Conservation (phyloP, 108 stramenopile genomes). For the Cyclotella distinguenda region DNA sequence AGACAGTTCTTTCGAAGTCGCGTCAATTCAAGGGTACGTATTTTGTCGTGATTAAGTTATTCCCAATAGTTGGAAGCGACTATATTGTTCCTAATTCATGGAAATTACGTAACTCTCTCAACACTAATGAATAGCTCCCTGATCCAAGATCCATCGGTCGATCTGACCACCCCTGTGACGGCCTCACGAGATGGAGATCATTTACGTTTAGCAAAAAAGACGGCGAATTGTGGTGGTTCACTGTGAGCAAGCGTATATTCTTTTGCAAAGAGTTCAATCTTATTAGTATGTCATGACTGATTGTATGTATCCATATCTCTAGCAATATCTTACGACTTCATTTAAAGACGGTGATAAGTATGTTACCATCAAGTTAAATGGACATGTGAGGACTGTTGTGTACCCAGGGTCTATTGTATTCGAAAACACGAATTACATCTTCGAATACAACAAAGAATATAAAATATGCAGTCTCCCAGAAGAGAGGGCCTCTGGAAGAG, state of each 20-base stretch:
- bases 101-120: too few species aligned
- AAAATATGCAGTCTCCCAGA: conserved; percentile 29
- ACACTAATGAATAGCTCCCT: conserved; percentile 38
- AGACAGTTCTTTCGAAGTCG: conserved; percentile 31
- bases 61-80: too few species aligned
- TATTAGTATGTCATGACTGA: not conserved
- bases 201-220: conserved; percentile 32
- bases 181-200: conserved; percentile 26
- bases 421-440: conserved; percentile 6
- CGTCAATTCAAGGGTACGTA: conserved; percentile 36
- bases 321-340: conserved; percentile 17
- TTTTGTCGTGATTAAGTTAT: not conserved
- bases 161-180: conserved; percentile 34
- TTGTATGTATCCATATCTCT: not conserved
- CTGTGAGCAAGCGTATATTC: too few species aligned
- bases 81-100: too few species aligned
- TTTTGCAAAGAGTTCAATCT: not conserved
- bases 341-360: conserved; percentile 11
- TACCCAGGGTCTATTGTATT: conserved; percentile 3
- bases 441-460: conserved; percentile 47
- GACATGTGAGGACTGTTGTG: conserved; percentile 41
- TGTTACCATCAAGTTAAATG: conserved; percentile 44
- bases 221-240: conserved; percentile 22
- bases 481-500: conserved; percentile 14
- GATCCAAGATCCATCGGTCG: conserved; percentile 34